Percentiles rank a stretch among this genome's conserved stretches.
phyloP scores from a whole-genome alignment of 2,329 filamentous ascomycete species.

The Alternaria brassicae region DNA sequence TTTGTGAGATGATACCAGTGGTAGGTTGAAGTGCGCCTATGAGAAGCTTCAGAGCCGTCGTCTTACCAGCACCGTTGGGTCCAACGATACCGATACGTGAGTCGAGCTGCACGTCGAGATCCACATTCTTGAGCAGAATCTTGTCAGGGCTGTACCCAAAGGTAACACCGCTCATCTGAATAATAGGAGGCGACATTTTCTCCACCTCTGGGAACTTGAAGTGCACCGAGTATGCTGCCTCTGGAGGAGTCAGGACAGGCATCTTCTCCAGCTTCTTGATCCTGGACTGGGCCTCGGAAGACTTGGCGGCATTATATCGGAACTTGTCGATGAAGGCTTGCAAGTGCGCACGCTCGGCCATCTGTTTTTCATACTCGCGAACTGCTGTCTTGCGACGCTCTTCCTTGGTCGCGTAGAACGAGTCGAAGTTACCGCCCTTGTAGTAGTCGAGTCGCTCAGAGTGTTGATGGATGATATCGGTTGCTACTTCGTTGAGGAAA shows the following conservation, averaged over 20 bases:
- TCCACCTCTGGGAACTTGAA: slow-evolving; percentile 98
- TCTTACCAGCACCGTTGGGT: slow-evolving; percentile 98
- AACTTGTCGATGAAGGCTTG: slow-evolving; percentile 99
- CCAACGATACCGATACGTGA: slow-evolving; percentile 99
- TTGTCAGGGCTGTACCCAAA: slow-evolving; percentile 89
- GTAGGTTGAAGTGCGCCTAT: slow-evolving; percentile 82
- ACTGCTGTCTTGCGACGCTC: slow-evolving; percentile 96
- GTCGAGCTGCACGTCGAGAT: slow-evolving; percentile 96
- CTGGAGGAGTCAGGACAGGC: slow-evolving; percentile 87
- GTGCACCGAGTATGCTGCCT: slow-evolving; percentile 93
- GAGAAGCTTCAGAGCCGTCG: slow-evolving; percentile 96
- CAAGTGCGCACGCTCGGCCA: slow-evolving; percentile 89
- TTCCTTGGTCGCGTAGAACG: slow-evolving; percentile 86
- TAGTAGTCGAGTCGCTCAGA: slow-evolving; percentile 98
- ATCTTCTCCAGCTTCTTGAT: slow-evolving; percentile 99
- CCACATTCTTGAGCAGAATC: slow-evolving; percentile 81
- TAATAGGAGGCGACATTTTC: slow-evolving; percentile 95
- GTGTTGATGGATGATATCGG: slow-evolving; percentile 98
- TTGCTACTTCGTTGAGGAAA: slow-evolving; percentile 98
- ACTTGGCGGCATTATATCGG: slow-evolving; percentile 98
- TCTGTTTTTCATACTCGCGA: slow-evolving; percentile 98
- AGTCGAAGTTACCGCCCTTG: slow-evolving; percentile 88
- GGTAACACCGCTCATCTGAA: slow-evolving; percentile 91
- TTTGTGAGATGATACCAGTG: slow-evolving; percentile 82
- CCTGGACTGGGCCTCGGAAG: slow-evolving; percentile 94